Evolutionary conservation across 129 eudicot genomes (phyloP), one percentile per base, ranked within the genome.

Genomic region (Oenanthe sinensis): DNA sequence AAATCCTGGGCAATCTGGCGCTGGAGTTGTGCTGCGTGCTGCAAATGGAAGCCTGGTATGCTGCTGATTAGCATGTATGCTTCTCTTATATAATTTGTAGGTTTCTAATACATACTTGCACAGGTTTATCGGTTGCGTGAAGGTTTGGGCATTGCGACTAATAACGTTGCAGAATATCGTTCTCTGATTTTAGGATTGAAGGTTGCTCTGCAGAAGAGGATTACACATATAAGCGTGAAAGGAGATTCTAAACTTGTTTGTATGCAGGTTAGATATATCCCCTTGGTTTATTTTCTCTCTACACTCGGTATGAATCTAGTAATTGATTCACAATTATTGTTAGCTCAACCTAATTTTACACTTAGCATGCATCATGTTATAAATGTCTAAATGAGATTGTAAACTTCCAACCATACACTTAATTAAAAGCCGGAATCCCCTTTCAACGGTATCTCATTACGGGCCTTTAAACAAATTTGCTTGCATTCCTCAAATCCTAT

Each of bases 1-100:
- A 74, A 95, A 95, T 87, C 99, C 99, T 81, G 99, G 99, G 77
- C 92, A 73, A 55, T 94, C 99, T 76, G 99, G 97, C 83, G 99
- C 99, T 43, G 99, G 93, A 42, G 98, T 89, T 74, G 88, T 94
- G 30, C 77, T 94, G 52, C 93, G 97, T 54, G 86, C 90, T 26
- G 88, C 84, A 62, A 93, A 91, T 86, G 98, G 98, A 85, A 90
- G 88, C 83, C 63, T 83, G 88, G 97, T 93, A 86, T 69, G 85
- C 80, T 48, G 39, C 65, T 45, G 7, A 49, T 77, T 13, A 73
- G 11, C 70, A 11, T 72, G 50, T 26, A 5, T 72, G 76, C 15
- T 44, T 72, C 8, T 43, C 8, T 30, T 72, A 4, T 4, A 47
- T 43, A 14, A 30, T 48, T 7, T 77, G n/a, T n/a, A 20, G 45